These are phyloP conservation scores for Crithidia expoeki DNA, from an alignment of 208 protist genomes.

Conservation along the genomic window DNA sequence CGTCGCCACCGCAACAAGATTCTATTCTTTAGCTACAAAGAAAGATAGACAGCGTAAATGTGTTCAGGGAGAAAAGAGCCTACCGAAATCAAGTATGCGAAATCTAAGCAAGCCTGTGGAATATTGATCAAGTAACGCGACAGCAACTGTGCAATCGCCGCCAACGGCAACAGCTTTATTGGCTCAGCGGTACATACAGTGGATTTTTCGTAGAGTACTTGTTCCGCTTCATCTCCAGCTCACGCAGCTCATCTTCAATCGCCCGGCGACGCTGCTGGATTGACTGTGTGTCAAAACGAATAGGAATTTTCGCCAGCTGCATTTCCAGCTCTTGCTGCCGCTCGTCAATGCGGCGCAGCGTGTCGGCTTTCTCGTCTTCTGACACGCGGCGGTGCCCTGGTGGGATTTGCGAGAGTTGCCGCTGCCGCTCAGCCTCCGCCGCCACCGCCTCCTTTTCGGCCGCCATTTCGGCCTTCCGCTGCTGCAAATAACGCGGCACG, in stretches of 20 bases:
- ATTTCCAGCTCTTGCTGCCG: slow-evolving; percentile 76
- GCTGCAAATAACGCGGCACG: slow-evolving; percentile 77
- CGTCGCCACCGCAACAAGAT: not conserved
- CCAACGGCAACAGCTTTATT: not conserved
- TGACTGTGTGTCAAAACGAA: slow-evolving; percentile 83
- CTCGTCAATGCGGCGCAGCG: slow-evolving; percentile 51
- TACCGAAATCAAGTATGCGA: no score
- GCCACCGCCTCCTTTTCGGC: slow-evolving; percentile 70
- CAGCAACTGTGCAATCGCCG: no score
- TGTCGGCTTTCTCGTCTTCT: slow-evolving; percentile 77
- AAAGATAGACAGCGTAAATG: no score
- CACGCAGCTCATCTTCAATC: slow-evolving; percentile 76
- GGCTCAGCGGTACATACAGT: slow-evolving; percentile 69
- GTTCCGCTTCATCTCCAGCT: slow-evolving; percentile 62
- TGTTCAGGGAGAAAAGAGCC: no score
- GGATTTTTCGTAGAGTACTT: slow-evolving; percentile 75
- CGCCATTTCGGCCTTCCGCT: slow-evolving; percentile 83
- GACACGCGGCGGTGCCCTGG: slow-evolving; percentile 80
- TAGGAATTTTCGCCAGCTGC: slow-evolving; percentile 79
- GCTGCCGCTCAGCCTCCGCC: slow-evolving; percentile 54
- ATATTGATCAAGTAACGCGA: no score
- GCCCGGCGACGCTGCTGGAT: slow-evolving; percentile 57
- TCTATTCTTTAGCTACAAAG: no score
- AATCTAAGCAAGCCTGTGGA: no score
- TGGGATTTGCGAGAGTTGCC: slow-evolving; percentile 73